Evolutionary conservation across 2,329 filamentous ascomycete species (phyloP), one percentile per base, ranked within the genome.

Genomic region (Tolypocladium paradoxum): DNA sequence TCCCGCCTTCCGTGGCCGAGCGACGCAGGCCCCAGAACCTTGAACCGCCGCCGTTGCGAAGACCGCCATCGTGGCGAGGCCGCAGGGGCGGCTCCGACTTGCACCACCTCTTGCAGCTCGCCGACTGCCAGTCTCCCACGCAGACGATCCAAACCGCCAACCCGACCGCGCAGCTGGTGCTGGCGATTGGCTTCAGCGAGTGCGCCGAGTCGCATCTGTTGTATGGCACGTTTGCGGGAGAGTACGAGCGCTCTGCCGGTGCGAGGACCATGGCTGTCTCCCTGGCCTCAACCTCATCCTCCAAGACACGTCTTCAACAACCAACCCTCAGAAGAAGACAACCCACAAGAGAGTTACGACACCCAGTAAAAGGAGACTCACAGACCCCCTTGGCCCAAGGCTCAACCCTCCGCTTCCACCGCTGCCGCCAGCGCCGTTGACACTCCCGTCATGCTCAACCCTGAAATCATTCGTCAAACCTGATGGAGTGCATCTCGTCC

Each of bases 401-500:
- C 27, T 45, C 16, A 16, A 2, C 18, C 24, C 34, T 20, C 31
- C 38, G 16, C 31, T 51, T 14, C 38, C 31, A 11, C 20, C 29
- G 12, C 34, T 31, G 14, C 5, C 35, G 27, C 46, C 47, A 8
- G 48, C 53, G 18, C 52, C 56, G 43, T 58, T 54, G 18, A 37
- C 57, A 7, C 50, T 58, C 0, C 61, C 61, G 6, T 65, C 64
- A 33, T 64, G 59, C 58, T 71, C 63, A 33, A 73, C 65, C 18
- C 64, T 58, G 53, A 76, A 68, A 43, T 74, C 68, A 38, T 70
- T 62, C 3, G 68, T 71, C 48, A 73, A 62, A 2, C 76, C 75
- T 1, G 61, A 58, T 0, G 76, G 76, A 18, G 58, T 58, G 57
- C 76, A 79, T n/a, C 61, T 61, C 2, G 76, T 79, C 6, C 76